Percentiles rank a stretch among this genome's conserved stretches.
Conservation (phyloP, 306 rosid species). For the Fagus crenata region DNA sequence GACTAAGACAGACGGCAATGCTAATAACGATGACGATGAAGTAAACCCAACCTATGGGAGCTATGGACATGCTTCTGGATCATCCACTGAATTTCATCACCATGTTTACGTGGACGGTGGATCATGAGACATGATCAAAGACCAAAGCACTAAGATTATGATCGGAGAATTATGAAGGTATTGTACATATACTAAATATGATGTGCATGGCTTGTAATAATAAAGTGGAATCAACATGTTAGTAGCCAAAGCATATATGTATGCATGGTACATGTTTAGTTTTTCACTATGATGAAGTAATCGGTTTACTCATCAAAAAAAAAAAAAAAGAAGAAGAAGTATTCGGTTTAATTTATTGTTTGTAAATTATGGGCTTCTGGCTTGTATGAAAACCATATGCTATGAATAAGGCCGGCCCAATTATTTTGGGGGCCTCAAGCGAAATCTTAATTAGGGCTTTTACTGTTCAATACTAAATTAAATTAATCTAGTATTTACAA, state of each 20-base stretch:
- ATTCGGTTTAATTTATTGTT: too few relatives aligned
- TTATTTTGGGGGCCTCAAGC: too few relatives aligned
- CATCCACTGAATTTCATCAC: constrained; percentile 3
- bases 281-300: not conserved
- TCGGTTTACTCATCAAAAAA: not conserved
- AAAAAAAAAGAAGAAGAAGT: too few relatives aligned
- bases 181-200: not conserved
- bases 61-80: not conserved
- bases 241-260: not conserved
- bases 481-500: too few relatives aligned
- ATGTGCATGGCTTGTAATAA: not conserved
- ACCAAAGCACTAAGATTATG: too few relatives aligned
- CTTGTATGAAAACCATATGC: too few relatives aligned
- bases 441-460: too few relatives aligned
- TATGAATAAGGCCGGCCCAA: too few relatives aligned
- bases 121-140: too few relatives aligned
- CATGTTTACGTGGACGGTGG: not conserved
- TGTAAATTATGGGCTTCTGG: too few relatives aligned
- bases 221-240: not conserved
- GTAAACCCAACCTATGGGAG: not conserved
- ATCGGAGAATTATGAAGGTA: too few relatives aligned
- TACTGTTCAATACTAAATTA: too few relatives aligned
- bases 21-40: not conserved
- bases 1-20: not conserved
- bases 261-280: not conserved